Evolutionary conservation across 2,329 filamentous ascomycete species (phyloP), one percentile per base, ranked within the genome.

Genomic region (Diaporthe aspalathi): DNA sequence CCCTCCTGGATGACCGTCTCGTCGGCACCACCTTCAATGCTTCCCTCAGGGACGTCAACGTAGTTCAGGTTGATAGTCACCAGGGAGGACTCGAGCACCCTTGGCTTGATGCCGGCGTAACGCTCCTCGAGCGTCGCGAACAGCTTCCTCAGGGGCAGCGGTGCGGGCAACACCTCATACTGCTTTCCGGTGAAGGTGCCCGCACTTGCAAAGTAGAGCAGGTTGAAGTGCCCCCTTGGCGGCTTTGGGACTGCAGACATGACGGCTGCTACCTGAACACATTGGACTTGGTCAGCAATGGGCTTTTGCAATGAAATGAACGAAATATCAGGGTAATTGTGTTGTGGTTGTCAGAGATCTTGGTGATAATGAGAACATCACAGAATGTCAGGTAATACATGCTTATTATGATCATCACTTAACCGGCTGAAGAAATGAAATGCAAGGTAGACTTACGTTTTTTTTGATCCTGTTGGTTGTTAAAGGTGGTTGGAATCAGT

Each of bases 41-140:
- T 81, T 50, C 84, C 84, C 6, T 85, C 83, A 14, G 87, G 84
- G 14, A 94, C 76, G 78, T 96, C 92, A 77, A 95, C 90, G 82
- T 97, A 97, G 71, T 93, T 88, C 68, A 95, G 83, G 75, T 97
- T 96, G 78, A 97, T 84, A 29, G 93, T 95, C 74, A 97, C 87
- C 70, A 94, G 86, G 78, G 91, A 94, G 72, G 90, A 93, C 72
- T 86, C 86, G 63, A 97, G 84, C 5, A 97, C 88, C 75, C 89
- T 91, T 60, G 86, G 83, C 74, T 83, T 87, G 66, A 97, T 93
- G 49, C 93, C 93, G 12, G 86, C 84, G 79, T 97, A 93, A 75
- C 83, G 87, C 77, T 87, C 82, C 77, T 97, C 93, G 9, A 97
- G 85, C 73, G 83, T 78, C n/a, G 83, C 81, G 76, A 94, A 94